phyloP scores from a whole-genome alignment of 495 filamentous ascomycete genomes.

The Aspergillus bertholletiae region DNA sequence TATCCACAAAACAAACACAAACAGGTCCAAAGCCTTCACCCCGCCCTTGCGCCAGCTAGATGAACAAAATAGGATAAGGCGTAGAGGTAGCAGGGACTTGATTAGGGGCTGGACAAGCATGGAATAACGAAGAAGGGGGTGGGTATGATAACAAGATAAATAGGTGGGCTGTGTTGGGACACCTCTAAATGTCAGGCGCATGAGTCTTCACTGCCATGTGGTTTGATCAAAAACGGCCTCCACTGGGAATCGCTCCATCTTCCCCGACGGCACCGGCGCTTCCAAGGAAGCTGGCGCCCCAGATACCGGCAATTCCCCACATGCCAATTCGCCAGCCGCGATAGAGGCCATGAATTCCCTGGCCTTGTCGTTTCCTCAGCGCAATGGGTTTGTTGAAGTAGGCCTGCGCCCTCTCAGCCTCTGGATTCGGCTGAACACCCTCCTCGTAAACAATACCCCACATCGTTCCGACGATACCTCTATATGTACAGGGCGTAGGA shows the following conservation, averaged over 20 bases:
- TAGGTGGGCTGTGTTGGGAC: neutral
- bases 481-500: slow-evolving; percentile 57
- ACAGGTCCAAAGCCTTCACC: slow-evolving; percentile 17
- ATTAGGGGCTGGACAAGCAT: no score
- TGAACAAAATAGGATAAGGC: slow-evolving; percentile 20
- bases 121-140: neutral
- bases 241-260: slow-evolving; percentile 34
- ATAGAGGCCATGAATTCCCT: slow-evolving; percentile 82
- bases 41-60: slow-evolving; percentile 21
- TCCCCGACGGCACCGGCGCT: slow-evolving; percentile 33
- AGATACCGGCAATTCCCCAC: slow-evolving; percentile 90
- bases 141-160: neutral
- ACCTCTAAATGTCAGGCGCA: neutral
- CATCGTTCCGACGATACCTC: slow-evolving; percentile 81
- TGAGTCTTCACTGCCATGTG: neutral
- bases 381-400: slow-evolving; percentile 31
- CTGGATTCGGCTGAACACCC: slow-evolving; percentile 46
- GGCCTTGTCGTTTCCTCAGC: slow-evolving; percentile 59
- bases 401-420: slow-evolving; percentile 34
- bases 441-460: slow-evolving; percentile 84
- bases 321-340: slow-evolving; percentile 93
- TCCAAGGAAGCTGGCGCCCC: slow-evolving; percentile 66
- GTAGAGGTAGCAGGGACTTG: neutral
- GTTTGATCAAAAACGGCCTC: slow-evolving; percentile 31
- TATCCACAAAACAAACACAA: slow-evolving; percentile 1